Conservation (phyloP, 2,329 filamentous ascomycete genomes). For the Colletotrichum filicis region DNA sequence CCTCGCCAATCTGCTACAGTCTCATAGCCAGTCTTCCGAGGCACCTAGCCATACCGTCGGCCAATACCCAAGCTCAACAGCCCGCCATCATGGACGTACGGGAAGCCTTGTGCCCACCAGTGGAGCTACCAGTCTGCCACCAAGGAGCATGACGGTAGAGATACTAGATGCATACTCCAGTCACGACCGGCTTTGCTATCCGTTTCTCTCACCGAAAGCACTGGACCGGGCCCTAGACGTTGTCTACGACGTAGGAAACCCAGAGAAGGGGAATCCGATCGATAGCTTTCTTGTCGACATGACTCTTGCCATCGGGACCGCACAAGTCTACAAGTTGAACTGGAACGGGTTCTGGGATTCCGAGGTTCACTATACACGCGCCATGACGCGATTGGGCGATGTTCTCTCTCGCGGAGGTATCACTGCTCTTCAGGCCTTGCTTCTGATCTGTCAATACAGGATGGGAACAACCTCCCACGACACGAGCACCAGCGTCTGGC, state of each 20-base stretch:
- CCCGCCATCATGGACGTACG: background rate
- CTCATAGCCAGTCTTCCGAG: constrained; percentile 31
- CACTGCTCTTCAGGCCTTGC: constrained; percentile 51
- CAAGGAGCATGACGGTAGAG: constrained; percentile 46
- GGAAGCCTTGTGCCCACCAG: constrained; percentile 13
- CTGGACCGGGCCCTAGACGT: constrained; percentile 42
- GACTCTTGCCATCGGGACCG: constrained; percentile 54
- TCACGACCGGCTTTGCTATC: constrained; percentile 55
- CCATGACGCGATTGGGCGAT: constrained; percentile 48
- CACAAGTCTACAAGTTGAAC: constrained; percentile 55
- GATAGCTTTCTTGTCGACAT: constrained; percentile 56
- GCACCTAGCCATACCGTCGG: constrained; percentile 14
- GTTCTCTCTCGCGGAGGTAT: constrained; percentile 50
- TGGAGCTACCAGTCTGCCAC: constrained; percentile 41
- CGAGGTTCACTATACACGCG: constrained; percentile 52
- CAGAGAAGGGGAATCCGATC: constrained; percentile 38
- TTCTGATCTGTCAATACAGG: constrained; percentile 55
- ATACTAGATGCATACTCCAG: constrained; percentile 53
- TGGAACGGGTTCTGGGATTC: constrained; percentile 55
- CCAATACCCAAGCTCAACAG: constrained; percentile 7
- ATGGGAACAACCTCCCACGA: constrained; percentile 52
- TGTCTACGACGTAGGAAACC: constrained; percentile 43
- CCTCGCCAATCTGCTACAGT: constrained; percentile 52
- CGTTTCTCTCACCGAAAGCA: constrained; percentile 48
- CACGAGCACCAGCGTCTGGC: constrained; percentile 54